phyloP scores from a whole-genome alignment of 2,329 filamentous ascomycete species.

The Diaporthe aspalathi region DNA sequence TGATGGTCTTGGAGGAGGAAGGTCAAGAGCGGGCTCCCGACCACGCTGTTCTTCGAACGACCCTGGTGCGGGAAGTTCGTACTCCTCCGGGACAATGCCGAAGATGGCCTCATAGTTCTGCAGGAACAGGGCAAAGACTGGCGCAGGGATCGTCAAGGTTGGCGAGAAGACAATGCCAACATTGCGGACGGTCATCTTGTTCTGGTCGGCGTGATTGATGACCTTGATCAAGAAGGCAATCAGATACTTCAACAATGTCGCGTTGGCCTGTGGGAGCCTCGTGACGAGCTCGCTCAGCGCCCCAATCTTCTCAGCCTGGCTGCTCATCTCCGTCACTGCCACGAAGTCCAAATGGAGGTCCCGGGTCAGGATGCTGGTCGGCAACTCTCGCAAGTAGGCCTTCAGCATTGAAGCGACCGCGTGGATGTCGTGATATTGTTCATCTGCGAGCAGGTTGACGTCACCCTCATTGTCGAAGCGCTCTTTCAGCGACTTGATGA shows the following conservation, averaged over 20 bases:
- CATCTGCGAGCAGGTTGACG: conserved; percentile 84
- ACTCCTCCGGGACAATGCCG: conserved; percentile 74
- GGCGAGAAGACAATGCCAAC: conserved; percentile 98
- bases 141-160: conserved; percentile 94
- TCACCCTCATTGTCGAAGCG: conserved; percentile 95
- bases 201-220: conserved; percentile 87
- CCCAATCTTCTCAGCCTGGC: conserved; percentile 79
- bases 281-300: conserved; percentile 83
- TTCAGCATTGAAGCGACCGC: conserved; percentile 95
- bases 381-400: conserved; percentile 91
- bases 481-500: conserved; percentile 91
- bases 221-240: conserved; percentile 91
- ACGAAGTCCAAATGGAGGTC: conserved; percentile 93
- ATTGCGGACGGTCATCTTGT: conserved; percentile 99
- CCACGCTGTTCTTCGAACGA: conserved; percentile 48
- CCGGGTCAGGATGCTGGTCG: conserved; percentile 88
- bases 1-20: conserved; percentile 56
- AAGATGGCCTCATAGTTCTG: conserved; percentile 92
- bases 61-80: conserved; percentile 64
- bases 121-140: conserved; percentile 92
- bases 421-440: conserved; percentile 93
- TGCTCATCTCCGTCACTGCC: conserved; percentile 81
- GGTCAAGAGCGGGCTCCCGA: conserved; percentile 39
- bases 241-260: conserved; percentile 83
- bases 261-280: conserved; percentile 82